Conservation (phyloP, 1,139 yeast species). For the Candida glucosophila region DNA sequence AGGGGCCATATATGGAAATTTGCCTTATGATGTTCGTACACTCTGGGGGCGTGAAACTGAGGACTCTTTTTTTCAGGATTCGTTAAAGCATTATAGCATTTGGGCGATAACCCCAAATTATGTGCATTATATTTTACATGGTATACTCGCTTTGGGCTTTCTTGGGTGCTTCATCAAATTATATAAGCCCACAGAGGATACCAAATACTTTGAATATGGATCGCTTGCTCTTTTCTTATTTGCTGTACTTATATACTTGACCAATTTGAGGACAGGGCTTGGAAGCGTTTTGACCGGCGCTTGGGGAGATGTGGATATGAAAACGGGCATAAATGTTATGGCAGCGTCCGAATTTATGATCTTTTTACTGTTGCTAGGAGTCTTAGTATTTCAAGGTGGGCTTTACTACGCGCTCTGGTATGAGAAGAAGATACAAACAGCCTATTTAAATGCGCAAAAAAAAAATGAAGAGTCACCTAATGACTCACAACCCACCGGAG, state of each 20-base stretch:
- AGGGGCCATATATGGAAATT: conserved; percentile 71
- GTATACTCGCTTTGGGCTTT: conserved; percentile 53
- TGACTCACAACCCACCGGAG: conserved; percentile 8
- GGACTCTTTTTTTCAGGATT: conserved; percentile 45
- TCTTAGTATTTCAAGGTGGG: conserved; percentile 76
- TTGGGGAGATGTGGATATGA: conserved; percentile 91
- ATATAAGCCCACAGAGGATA: conserved; percentile 76
- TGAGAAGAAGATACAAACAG: conserved; percentile 46
- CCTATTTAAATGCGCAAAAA: conserved; percentile 40
- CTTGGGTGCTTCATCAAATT: conserved; percentile 70
- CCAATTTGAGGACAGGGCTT: conserved; percentile 79
- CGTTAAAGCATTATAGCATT: conserved; percentile 64
- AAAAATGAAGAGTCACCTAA: conserved; percentile 12
- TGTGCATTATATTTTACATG: conserved; percentile 55
- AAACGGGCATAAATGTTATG: conserved; percentile 82
- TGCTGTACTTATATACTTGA: conserved; percentile 69
- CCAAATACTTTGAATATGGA: conserved; percentile 85
- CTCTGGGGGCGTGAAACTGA: conserved; percentile 53
- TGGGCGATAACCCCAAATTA: conserved; percentile 61
- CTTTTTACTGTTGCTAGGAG: conserved; percentile 65
- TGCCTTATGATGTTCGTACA: conserved; percentile 76
- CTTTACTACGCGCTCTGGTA: conserved; percentile 84
- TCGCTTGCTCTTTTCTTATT: conserved; percentile 63
- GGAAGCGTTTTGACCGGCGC: conserved; percentile 58
- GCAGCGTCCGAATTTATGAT: conserved; percentile 85